Percentiles rank a stretch among this genome's conserved stretches.
Evolutionary conservation across 2,329 filamentous ascomycete species (phyloP).

Genomic region (Beauveria brongniartii): DNA sequence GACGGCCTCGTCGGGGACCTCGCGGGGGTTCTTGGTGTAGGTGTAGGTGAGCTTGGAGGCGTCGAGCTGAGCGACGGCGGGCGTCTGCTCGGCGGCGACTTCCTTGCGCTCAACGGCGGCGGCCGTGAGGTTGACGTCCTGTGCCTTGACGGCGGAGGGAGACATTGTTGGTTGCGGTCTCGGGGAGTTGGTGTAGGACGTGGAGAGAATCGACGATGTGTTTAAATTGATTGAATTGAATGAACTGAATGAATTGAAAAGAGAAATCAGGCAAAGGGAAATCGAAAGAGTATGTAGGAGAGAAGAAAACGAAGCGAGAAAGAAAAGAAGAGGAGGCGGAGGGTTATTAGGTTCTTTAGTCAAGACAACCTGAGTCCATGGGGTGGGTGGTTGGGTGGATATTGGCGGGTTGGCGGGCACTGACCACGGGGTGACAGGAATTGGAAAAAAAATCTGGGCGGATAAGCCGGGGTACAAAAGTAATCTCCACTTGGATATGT

Average conservation of each 20-base stretch:
- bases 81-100: slow-evolving; percentile 16
- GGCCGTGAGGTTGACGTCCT: slow-evolving; percentile 44
- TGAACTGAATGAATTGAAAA: not conserved
- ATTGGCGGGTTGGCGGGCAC: not conserved
- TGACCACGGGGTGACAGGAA: not conserved
- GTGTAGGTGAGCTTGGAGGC: slow-evolving; percentile 53
- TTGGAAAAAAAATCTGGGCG: not conserved
- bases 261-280: not conserved
- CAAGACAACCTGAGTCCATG: not conserved
- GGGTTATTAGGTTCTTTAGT: slow-evolving; percentile 2
- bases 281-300: not conserved
- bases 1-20: slow-evolving; percentile 42
- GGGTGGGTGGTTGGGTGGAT: not conserved
- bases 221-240: not conserved
- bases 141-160: slow-evolving; percentile 37
- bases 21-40: slow-evolving; percentile 40
- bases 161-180: slow-evolving; percentile 31
- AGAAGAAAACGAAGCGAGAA: not conserved
- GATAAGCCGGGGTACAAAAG: not conserved
- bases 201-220: not conserved
- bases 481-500: slow-evolving; percentile 2
- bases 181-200: not conserved
- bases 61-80: slow-evolving; percentile 52
- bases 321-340: not conserved
- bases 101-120: slow-evolving; percentile 44